Evolutionary conservation across 1,284 basidiomycete genomes (phyloP).

Genomic region (Trichosporon sp.): DNA sequence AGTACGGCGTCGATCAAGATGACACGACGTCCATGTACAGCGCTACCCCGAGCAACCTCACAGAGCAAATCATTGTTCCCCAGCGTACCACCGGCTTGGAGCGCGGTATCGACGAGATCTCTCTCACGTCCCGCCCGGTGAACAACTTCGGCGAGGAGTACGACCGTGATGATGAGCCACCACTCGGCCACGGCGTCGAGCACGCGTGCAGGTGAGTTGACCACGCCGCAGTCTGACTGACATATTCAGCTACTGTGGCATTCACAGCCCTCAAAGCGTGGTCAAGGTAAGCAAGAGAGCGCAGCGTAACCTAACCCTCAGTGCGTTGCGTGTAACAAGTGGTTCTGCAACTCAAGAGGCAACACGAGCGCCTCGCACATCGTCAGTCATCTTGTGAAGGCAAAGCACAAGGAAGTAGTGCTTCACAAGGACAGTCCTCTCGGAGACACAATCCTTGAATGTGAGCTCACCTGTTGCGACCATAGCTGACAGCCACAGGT

Average conservation of each 20-base stretch:
- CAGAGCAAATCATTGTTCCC: conserved; percentile 20
- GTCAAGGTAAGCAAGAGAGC: conserved; percentile 60
- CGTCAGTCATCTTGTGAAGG: conserved; percentile 96
- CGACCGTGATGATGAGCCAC: conserved; percentile 78
- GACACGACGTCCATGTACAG: conserved; percentile 71
- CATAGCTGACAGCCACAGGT: conserved; percentile 40
- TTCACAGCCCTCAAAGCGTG: conserved; percentile 93
- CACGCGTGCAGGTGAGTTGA: conserved; percentile 84
- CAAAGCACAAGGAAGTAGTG: conserved; percentile 98
- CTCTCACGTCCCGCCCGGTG: conserved; percentile 17
- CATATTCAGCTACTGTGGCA: conserved; percentile 82
- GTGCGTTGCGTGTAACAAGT: conserved; percentile 91
- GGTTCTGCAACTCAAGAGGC: conserved; percentile 99
- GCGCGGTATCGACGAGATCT: conserved; percentile 22
- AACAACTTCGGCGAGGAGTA: conserved; percentile 49
- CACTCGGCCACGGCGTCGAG: conserved; percentile 73
- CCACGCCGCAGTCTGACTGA: background rate
- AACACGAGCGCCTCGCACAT: conserved; percentile 98
- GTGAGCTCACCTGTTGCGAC: conserved; percentile 43
- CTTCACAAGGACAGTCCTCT: conserved; percentile 91
- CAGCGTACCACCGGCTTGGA: conserved; percentile 13
- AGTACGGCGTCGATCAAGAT: conserved; percentile 63
- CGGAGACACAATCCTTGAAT: conserved; percentile 95
- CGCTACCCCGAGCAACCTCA: conserved; percentile 52
- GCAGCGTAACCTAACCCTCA: conserved; percentile 16